Evolutionary conservation across 371 early-diverging fungal genomes (phyloP), one percentile per base, ranked within the genome.

Genomic region (Nematocida displodere): DNA sequence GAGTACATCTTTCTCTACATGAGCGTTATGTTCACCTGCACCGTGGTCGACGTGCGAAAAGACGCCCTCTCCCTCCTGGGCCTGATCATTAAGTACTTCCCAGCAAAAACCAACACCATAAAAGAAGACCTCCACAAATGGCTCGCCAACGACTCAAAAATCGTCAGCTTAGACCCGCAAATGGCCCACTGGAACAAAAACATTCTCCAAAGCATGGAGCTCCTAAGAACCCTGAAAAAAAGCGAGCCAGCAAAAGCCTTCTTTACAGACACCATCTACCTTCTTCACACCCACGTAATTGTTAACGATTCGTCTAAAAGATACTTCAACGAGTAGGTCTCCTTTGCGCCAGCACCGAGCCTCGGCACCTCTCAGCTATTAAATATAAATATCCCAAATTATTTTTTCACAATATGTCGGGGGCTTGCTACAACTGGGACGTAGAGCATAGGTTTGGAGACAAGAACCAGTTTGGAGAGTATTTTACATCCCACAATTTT

Each of bases 1-100:
- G 49, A 58, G 59, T 61, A 59, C 52, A 22, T 71, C 7, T 67
- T 71, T n/a, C 59, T 71, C 26, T 71, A 71, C 47, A 40, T 71
- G 22, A 40, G 31, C 7, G 39, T 49, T 2, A 52, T 71, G 39
- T 47, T 46, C 39, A 71, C 55, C 22, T 61, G 48, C 39, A 47
- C 50, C 0, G 28, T 71, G 5, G 54, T 56, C 37, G 56, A 44
- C 22, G 61, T 49, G 7, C 7, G 75, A 33, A 71, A 71, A 37
- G 75, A 71, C 48, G 31, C 61, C 17, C 46, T 71, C 1, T 37
- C 58, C 24, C 4, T 71, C 29, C 31, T 71, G 29, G 75, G 52
- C 15, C 40, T 71, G 26, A 22, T 37, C 5, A 47, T 71, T 28
- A 71, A 71, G 36, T 61, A 71, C 33, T 71, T 61, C 33, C 75